Conservation (phyloP, 768 basidiomycete species). For the Panaeolus cyanescens region DNA sequence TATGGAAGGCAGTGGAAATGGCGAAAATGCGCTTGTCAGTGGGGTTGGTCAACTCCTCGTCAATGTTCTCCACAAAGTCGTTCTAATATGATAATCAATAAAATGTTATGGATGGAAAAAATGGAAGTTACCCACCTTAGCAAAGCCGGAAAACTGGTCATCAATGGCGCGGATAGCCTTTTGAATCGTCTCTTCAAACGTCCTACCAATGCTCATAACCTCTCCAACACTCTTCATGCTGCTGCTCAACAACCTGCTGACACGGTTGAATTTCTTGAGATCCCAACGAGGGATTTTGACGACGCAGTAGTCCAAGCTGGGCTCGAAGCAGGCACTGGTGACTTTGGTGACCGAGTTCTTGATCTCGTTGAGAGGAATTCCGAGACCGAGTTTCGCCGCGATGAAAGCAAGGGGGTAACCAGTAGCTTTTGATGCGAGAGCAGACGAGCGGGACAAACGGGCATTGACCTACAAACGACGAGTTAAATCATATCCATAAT, state of each 20-base stretch:
- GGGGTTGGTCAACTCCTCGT: constrained; percentile 90
- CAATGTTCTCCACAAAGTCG: constrained; percentile 85
- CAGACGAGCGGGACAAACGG: constrained; percentile 97
- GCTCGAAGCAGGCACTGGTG: constrained; percentile 97
- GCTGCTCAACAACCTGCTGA: constrained; percentile 86
- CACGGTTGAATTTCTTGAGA: constrained; percentile 95
- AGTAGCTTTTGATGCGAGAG: constrained; percentile 96
- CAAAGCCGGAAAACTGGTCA: constrained; percentile 92
- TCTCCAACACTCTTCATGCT: constrained; percentile 99
- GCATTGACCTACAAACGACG: constrained; percentile 69
- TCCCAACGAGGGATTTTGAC: constrained; percentile 99
- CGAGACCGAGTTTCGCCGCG: constrained; percentile 96
- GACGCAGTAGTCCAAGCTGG: constrained; percentile 94
- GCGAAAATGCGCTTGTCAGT: constrained; percentile 98
- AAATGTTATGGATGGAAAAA: neutral
- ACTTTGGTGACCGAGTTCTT: constrained; percentile 97
- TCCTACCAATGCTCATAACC: constrained; percentile 98
- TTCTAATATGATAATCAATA: constrained; percentile 52
- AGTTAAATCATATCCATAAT: neutral
- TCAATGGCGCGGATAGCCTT: constrained; percentile 98
- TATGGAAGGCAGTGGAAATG: constrained; percentile 90
- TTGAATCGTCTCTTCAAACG: constrained; percentile 98
- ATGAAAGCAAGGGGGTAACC: constrained; percentile 98
- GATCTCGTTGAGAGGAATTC: constrained; percentile 97
- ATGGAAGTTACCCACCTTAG: constrained; percentile 53